Evolutionary conservation across 805 yeast genomes (phyloP), one percentile per base, ranked within the genome.

Genomic region (Starmerella tilneyi): DNA sequence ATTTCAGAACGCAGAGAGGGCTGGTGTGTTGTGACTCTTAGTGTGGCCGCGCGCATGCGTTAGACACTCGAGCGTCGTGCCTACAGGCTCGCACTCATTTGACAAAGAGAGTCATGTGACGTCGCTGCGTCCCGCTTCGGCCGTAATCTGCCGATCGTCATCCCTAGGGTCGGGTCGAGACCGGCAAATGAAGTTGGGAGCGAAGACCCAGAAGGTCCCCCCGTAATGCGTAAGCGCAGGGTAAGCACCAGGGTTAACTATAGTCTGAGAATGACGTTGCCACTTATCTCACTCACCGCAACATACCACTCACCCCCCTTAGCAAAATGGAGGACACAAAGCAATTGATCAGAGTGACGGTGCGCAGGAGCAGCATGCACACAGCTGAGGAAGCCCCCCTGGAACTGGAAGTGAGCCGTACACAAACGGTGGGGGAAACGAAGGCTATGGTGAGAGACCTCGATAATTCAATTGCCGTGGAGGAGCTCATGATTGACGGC

Each of bases 391-490:
- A 49, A 12, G 41, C 55, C 4, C 51, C 52, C 11, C 43, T 56
- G 11, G 56, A 51, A 22, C 49, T 56, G 19, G 59, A 51, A 34
- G 61, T 61, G 17, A 45, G 47, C 36, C 49, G 57, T 15, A 23
- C 57, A 29, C 59, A 55, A 34, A 59, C 64, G 12, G 57, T 62
- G n/a, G 61, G 61, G 40, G 58, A 55, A 40, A 58, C 62, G 46
- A 62, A 60, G 56, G 44, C 44, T 41, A 53, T 59, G 55, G 54
- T 59, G 40, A 55, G 50, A 41, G 57, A 51, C 34, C 53, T 48
- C 24, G 63, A 61, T 49, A 46, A 56, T 44, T 41, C 56, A 15
- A 49, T 59, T 20, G 54, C 56, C 15, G 60, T 59, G 7, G 55
- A 56, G 41, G 54, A 57, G 36, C 54, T 62, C 30, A 47, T 49